These are phyloP conservation scores for Debaryomyces prosopidis DNA, from an alignment of 805 yeast species.

Conservation along the genomic window DNA sequence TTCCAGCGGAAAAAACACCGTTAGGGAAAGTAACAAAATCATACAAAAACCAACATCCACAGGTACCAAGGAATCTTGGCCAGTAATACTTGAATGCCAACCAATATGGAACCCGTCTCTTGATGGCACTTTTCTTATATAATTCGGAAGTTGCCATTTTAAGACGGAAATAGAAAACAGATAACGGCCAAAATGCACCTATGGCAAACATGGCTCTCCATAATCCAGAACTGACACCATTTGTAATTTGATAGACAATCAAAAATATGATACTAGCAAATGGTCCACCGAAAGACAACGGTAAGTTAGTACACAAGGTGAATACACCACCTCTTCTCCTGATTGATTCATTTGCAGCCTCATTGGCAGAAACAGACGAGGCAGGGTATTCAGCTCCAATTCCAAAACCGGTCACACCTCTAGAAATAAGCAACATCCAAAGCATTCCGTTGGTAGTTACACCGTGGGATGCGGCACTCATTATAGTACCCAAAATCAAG, in stretches of 20 bases:
- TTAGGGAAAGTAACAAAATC: conserved; percentile 83
- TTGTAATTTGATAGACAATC: conserved; percentile 63
- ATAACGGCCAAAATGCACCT: conserved; percentile 67
- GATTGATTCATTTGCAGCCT: conserved; percentile 69
- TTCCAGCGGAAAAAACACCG: conserved; percentile 64
- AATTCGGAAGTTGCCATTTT: conserved; percentile 67
- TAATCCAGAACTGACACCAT: conserved; percentile 46
- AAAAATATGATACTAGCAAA: conserved; percentile 66
- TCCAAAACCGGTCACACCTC: conserved; percentile 80
- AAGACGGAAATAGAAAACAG: conserved; percentile 70
- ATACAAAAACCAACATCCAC: conserved; percentile 77
- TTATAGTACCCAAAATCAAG: conserved; percentile 61
- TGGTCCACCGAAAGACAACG: conserved; percentile 78
- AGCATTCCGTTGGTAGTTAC: conserved; percentile 59
- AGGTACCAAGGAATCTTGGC: conserved; percentile 66
- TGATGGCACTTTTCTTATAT: conserved; percentile 65
- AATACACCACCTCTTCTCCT: conserved; percentile 66
- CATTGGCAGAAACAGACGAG: conserved; percentile 66
- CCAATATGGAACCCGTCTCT: conserved; percentile 50
- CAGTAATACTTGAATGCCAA: conserved; percentile 67
- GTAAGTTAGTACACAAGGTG: conserved; percentile 68
- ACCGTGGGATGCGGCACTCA: conserved; percentile 76
- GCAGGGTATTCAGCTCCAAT: conserved; percentile 79
- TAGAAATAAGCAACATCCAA: conserved; percentile 72
- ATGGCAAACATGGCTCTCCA: conserved; percentile 74